Conservation (phyloP, 345 rosid species). For the Gossypium herbaceum region DNA sequence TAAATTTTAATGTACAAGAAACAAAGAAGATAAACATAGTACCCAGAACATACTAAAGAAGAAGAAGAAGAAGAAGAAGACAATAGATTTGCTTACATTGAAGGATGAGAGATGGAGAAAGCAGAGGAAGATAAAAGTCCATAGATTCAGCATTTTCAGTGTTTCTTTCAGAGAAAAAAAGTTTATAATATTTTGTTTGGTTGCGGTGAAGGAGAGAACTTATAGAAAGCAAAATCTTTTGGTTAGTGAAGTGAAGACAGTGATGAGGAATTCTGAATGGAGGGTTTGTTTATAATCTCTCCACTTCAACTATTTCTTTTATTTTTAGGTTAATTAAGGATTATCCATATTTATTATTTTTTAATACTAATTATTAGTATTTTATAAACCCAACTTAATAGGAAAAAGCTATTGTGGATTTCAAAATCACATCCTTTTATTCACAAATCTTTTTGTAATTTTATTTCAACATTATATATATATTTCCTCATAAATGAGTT, state of each 20-base stretch:
- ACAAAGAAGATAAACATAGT: not conserved
- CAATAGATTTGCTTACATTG: constrained; percentile 30
- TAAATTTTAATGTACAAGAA: not conserved
- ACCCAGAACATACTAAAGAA: not conserved
- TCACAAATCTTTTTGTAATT: not conserved
- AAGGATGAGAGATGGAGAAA: constrained; percentile 23
- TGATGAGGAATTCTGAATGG: not conserved
- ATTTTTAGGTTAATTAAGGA: not conserved
- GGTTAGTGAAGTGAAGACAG: not conserved
- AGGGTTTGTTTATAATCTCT: not conserved
- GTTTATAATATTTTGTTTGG: not conserved
- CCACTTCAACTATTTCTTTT: not conserved
- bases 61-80: not conserved
- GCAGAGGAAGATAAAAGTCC: constrained; percentile 23
- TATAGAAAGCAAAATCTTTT: not conserved
- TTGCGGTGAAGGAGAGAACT: constrained; percentile 7
- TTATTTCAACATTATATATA: not conserved
- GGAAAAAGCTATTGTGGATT: not conserved
- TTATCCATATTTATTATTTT: too few relatives aligned
- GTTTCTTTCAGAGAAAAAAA: constrained; percentile 14
- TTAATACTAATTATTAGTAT: not conserved
- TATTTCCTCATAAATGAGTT: too few relatives aligned
- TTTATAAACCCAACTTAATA: not conserved
- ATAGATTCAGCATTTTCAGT: constrained; percentile 19
- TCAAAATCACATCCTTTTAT: not conserved